phyloP scores from a whole-genome alignment of 176 grass and related monocot genomes.

The Musa troglodytarum region DNA sequence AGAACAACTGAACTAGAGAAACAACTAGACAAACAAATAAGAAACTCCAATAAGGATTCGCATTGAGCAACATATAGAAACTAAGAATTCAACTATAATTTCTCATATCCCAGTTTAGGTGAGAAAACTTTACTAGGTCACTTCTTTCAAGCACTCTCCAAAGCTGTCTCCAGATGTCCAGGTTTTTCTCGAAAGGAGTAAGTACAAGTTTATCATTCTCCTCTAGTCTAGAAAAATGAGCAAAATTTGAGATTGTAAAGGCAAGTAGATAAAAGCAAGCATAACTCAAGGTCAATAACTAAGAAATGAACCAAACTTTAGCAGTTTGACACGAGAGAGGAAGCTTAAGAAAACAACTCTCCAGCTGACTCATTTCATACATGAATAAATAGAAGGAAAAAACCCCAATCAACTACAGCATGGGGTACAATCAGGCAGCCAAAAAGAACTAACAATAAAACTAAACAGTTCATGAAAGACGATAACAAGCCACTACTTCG shows the following conservation, averaged over 20 bases:
- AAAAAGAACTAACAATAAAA: background rate
- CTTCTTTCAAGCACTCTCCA: conserved; percentile 95
- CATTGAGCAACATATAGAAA: conserved; percentile 4
- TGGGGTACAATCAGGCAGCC: background rate
- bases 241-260: background rate
- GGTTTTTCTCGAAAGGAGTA: conserved; percentile 94
- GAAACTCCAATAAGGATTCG: background rate
- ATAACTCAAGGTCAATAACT: background rate
- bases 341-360: too few relatives aligned
- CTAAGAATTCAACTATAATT: background rate
- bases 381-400: background rate
- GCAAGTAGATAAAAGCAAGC: background rate
- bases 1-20: too few relatives aligned
- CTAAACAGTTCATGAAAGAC: background rate
- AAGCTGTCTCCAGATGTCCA: conserved; percentile 97
- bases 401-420: background rate
- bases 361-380: too few relatives aligned
- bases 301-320: background rate
- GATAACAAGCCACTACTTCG: too few relatives aligned
- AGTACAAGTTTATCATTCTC: conserved; percentile 84
- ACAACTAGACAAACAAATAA: background rate
- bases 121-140: conserved; percentile 48
- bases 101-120: background rate
- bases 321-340: background rate
- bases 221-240: conserved; percentile 41